phyloP scores from a whole-genome alignment of 1,284 basidiomycete species.

The Cutaneotrichosporon daszewskae region DNA sequence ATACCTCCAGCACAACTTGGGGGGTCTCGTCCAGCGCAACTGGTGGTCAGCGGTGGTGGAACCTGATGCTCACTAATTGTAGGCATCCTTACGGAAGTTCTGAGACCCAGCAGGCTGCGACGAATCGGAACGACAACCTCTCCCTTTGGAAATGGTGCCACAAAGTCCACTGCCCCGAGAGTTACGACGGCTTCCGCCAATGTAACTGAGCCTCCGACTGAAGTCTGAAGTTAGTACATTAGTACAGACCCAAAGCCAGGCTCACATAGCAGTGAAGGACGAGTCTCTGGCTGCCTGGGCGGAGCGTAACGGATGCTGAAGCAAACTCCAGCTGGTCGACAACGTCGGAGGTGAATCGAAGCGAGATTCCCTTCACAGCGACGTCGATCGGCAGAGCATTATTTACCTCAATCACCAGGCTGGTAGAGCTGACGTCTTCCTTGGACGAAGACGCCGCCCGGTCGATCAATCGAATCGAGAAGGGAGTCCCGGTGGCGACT shows the following conservation, averaged over 20 bases:
- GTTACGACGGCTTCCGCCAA: constrained; percentile 17
- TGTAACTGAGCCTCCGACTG: constrained; percentile 23
- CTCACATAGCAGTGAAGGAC: constrained; percentile 32
- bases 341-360: constrained; percentile 33
- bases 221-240: constrained; percentile 19
- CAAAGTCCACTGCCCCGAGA: constrained; percentile 23
- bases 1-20: constrained; percentile 28
- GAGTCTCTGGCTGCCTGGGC: constrained; percentile 33
- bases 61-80: constrained; percentile 22
- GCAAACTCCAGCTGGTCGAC: too few species aligned
- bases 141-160: constrained; percentile 11
- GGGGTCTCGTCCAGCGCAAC: constrained; percentile 37
- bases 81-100: constrained; percentile 32
- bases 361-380: constrained; percentile 22
- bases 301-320: constrained; percentile 15
- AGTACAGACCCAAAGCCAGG: neutral
- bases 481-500: constrained; percentile 4
- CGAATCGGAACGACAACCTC: constrained; percentile 14
- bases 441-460: constrained; percentile 16
- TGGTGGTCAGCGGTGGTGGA: constrained; percentile 7
- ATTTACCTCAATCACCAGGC: constrained; percentile 24
- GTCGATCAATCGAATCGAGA: constrained; percentile 11
- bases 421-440: constrained; percentile 24
- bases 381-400: constrained; percentile 30
- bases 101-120: constrained; percentile 21